Conservation (phyloP, 352 stramenopile genomes). For the Pythium coloratum region DNA sequence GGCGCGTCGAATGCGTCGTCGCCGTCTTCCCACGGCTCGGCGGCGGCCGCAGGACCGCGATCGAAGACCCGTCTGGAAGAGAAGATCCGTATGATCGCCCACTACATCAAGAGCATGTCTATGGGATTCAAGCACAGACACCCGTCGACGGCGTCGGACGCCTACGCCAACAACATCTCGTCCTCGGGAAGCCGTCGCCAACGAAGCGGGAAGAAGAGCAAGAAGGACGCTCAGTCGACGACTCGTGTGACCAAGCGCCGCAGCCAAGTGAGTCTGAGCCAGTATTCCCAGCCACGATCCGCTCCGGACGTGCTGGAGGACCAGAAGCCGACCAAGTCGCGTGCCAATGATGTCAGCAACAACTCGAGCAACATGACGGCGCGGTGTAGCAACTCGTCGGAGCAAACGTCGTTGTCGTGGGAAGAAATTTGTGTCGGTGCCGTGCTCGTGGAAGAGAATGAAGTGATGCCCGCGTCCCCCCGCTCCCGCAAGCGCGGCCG, state of each 20-base stretch:
- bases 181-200: background rate
- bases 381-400: slow-evolving; percentile 22
- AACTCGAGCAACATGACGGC: slow-evolving; percentile 5
- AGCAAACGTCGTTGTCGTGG: slow-evolving; percentile 26
- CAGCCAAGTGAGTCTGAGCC: slow-evolving; percentile 27
- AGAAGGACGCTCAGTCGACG: background rate
- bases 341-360: slow-evolving; percentile 1
- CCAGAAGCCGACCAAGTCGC: slow-evolving; percentile 12
- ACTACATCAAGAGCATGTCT: slow-evolving; percentile 30
- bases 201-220: background rate
- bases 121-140: slow-evolving; percentile 16
- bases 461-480: slow-evolving; percentile 41
- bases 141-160: background rate
- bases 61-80: slow-evolving; percentile 25
- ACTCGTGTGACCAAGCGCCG: slow-evolving; percentile 18
- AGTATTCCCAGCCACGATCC: slow-evolving; percentile 23
- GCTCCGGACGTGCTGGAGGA: slow-evolving; percentile 25
- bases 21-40: background rate
- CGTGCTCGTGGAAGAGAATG: slow-evolving; percentile 38
- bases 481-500: slow-evolving; percentile 52
- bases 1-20: background rate
- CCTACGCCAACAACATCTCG: slow-evolving; percentile 3
- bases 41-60: background rate
- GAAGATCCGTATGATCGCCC: slow-evolving; percentile 26
- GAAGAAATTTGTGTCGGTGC: slow-evolving; percentile 32